phyloP scores from a whole-genome alignment of 495 filamentous ascomycete genomes.

The Daldinia childiae region DNA sequence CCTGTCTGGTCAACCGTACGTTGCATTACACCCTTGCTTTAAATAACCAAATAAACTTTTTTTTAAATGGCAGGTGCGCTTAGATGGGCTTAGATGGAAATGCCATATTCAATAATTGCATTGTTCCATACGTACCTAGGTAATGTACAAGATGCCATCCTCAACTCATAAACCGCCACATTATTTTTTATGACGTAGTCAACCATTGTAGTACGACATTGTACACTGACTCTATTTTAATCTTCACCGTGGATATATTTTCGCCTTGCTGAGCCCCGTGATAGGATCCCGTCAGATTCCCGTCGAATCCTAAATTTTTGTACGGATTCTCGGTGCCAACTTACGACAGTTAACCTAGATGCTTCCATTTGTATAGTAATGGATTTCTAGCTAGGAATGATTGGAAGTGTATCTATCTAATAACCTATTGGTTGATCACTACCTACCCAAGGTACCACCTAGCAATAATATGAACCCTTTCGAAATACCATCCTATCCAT shows the following conservation, averaged over 20 bases:
- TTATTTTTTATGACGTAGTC: background rate
- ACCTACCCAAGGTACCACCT: too few relatives aligned
- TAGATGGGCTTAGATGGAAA: background rate
- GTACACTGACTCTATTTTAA: constrained; percentile 5
- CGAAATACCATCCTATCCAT: too few relatives aligned
- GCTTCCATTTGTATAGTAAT: too few relatives aligned
- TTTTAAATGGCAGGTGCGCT: background rate
- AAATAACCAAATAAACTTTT: background rate
- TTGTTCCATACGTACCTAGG: background rate
- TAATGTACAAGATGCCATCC: background rate
- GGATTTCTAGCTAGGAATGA: too few relatives aligned
- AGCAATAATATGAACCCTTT: too few relatives aligned
- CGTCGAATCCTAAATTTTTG: constrained; percentile 2
- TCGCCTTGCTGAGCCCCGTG: background rate
- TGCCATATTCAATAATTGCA: background rate
- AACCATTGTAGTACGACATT: background rate
- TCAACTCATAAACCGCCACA: background rate
- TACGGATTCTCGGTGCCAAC: too few relatives aligned
- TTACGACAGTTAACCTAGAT: too few relatives aligned
- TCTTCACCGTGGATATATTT: background rate
- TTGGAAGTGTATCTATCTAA: too few relatives aligned
- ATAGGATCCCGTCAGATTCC: constrained; percentile 12
- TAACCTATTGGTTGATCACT: too few relatives aligned
- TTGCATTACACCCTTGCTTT: background rate
- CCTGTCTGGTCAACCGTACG: too few relatives aligned